These are phyloP conservation scores for Suillus americanus DNA, from an alignment of 768 basidiomycete species.

Conservation along the genomic window DNA sequence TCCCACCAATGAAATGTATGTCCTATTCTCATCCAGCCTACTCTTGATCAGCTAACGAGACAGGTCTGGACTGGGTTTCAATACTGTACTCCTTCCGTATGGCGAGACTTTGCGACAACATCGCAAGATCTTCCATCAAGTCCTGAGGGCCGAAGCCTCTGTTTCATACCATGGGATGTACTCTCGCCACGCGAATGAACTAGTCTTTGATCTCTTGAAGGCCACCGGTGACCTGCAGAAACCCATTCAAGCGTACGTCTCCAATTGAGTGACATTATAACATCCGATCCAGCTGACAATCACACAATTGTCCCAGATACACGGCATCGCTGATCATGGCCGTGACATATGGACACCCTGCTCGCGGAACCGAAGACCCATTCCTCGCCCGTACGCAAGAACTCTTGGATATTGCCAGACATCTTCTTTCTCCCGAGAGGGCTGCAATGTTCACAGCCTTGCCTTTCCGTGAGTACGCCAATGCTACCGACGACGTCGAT, in stretches of 20 bases:
- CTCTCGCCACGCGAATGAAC: background rate
- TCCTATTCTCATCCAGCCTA: background rate
- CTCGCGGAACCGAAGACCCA: conserved; percentile 17
- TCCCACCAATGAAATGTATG: conserved; percentile 2
- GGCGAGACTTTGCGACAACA: conserved; percentile 20
- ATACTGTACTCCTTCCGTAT: conserved; percentile 21
- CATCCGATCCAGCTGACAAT: background rate
- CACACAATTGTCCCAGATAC: conserved; percentile 11
- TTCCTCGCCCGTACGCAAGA: conserved; percentile 22
- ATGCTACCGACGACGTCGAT: background rate
- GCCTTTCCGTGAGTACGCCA: conserved; percentile 6
- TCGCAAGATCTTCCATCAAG: conserved; percentile 18
- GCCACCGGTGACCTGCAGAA: conserved; percentile 14
- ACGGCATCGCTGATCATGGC: conserved; percentile 30
- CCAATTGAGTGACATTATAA: background rate
- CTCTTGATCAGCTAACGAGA: background rate
- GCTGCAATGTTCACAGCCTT: conserved; percentile 7
- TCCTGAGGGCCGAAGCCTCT: conserved; percentile 14
- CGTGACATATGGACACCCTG: conserved; percentile 21
- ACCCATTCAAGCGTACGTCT: conserved; percentile 19
- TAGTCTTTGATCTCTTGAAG: conserved; percentile 14
- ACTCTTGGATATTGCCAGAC: conserved; percentile 15
- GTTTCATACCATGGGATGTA: conserved; percentile 15
- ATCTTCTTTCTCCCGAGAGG: conserved; percentile 7
- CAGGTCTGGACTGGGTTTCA: conserved; percentile 26